Base-by-base conservation (phyloP, 2,329 filamentous ascomycete genomes). In the Plectosphaerella plurivora region DNA sequence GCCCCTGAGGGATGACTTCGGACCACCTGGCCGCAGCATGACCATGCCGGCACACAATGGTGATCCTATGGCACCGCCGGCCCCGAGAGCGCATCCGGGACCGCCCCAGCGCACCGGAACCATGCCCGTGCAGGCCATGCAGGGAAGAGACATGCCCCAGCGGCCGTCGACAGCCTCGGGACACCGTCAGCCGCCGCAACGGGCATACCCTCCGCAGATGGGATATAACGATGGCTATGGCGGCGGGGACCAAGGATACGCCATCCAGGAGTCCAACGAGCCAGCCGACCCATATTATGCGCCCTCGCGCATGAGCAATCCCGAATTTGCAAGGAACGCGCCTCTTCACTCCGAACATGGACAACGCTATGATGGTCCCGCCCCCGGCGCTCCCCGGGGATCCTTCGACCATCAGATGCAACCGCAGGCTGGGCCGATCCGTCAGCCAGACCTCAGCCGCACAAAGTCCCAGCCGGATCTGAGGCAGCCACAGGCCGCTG, bases 381-480 rank as follows among this genome's bases (percentile, higher is more conserved):
- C 22, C 15, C 24, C 24, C 5, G 22, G 22, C 22, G 39, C 18
- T 6, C 62, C 68, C 22, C 65, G 69, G 44, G 68, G 64, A 37
- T 80, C 78, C 1, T 73, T 79, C 20, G 79, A 82, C 28, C 71
- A 76, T 53, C 71, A 74, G 24, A 72, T 74, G 65, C 70, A 67
- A n/a, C 65, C 72, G n/a, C 77, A 81, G 51, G 74, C 66, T 52
- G 78, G 72, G 55, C 78, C 69, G 51, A 79, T 69, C 59, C 77
- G 72, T 62, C 76, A 70, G 37, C 79, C 76, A 20, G 76, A 81
- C 58, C 66, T 86, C 49, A 80, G 74, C 53, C 78, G 79, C 54
- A 82, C 83, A 15, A 84, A 84, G 57, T 89, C 86, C 11, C 86
- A 89, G 62, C 84, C 86, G 28, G 81, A 88, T 62, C 69, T 88